Conservation (phyloP, 352 stramenopile genomes). For the Phytophthora agathidicida region DNA sequence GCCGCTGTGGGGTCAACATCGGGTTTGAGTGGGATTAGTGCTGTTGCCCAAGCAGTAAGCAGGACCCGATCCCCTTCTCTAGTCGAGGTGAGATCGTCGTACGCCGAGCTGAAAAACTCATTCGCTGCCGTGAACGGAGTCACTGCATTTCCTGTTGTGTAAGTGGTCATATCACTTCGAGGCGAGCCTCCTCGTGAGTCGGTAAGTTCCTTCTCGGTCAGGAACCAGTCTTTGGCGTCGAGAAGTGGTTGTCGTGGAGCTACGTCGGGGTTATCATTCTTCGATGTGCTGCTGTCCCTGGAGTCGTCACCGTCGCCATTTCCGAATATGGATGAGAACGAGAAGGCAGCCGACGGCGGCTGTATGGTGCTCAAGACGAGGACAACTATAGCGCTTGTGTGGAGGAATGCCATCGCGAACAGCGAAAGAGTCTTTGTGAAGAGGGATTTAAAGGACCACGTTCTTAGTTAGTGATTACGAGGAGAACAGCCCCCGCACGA, state of each 20-base stretch:
- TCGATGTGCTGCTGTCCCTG: neutral
- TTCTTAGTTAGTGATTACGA: too few relatives aligned
- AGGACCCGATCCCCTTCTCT: constrained; percentile 32
- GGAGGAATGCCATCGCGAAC: neutral
- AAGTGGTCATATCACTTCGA: constrained; percentile 37
- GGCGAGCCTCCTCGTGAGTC: constrained; percentile 42
- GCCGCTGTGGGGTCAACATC: constrained; percentile 18
- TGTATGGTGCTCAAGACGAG: neutral
- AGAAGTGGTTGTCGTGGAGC: constrained; percentile 45
- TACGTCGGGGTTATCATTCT: constrained; percentile 36
- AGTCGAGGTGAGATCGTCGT: constrained; percentile 38
- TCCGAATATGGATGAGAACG: constrained; percentile 9
- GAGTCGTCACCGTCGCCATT: constrained; percentile 3
- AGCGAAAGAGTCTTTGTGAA: neutral
- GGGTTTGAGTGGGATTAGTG: constrained; percentile 49
- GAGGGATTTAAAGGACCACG: neutral
- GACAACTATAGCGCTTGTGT: neutral
- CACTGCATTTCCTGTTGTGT: constrained; percentile 45
- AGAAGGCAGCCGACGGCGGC: constrained; percentile 7
- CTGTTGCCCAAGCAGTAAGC: constrained; percentile 49
- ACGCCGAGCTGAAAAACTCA: constrained; percentile 48
- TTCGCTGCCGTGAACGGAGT: constrained; percentile 36
- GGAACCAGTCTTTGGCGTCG: constrained; percentile 53
- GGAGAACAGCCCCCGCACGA: too few relatives aligned
- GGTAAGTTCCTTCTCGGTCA: constrained; percentile 54